Evolutionary conservation across 2,329 filamentous ascomycete genomes (phyloP), one percentile per base, ranked within the genome.

Genomic region (Paradendryphiella salina): DNA sequence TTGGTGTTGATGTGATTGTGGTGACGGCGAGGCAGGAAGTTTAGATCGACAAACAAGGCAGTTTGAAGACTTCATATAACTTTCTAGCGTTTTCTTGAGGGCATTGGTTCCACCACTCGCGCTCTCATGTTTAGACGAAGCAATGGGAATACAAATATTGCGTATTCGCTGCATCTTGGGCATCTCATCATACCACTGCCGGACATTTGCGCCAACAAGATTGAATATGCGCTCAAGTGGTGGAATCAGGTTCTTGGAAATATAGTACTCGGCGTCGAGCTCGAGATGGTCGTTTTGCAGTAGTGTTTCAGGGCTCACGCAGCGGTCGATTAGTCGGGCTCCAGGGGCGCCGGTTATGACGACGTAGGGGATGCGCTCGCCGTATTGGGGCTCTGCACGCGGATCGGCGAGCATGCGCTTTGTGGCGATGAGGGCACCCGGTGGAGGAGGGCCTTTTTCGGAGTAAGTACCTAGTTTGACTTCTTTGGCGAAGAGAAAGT

Each of bases 221-320:
- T 94, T 96, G 77, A 99, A 96, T 59, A 99, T 96, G 21, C 94
- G 86, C 73, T 97, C 93, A 0, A 99, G 81, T 0, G 94, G 94
- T 5, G 94, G 94, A 41, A 99, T 95, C 7, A 99, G 70, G 69
- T 96, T 97, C 77, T 96, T 97, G 14, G 83, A 85, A 65, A 99
- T 97, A 76, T 99, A 99, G 74, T 99, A 99, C 62, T 96, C 91
- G 0, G 92, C 87, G 66, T 99, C 94, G 14, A 99, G 82, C 62
- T 90, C 86, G 42, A 87, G 82, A 63, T 93, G 84, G 17, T 89
- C 84, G 59, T 89, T 89, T 45, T 83, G 78, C 1, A 97, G 80
- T 3, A 97, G 78, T 8, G 86, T 85, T 63, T 96, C 91, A 0
- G 94, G 94, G 26, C 90, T 84, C 0, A 99, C 89, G 67, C 91